Base-by-base conservation (phyloP, 2,329 filamentous ascomycete genomes). In the Dichotomopilus funicola region DNA sequence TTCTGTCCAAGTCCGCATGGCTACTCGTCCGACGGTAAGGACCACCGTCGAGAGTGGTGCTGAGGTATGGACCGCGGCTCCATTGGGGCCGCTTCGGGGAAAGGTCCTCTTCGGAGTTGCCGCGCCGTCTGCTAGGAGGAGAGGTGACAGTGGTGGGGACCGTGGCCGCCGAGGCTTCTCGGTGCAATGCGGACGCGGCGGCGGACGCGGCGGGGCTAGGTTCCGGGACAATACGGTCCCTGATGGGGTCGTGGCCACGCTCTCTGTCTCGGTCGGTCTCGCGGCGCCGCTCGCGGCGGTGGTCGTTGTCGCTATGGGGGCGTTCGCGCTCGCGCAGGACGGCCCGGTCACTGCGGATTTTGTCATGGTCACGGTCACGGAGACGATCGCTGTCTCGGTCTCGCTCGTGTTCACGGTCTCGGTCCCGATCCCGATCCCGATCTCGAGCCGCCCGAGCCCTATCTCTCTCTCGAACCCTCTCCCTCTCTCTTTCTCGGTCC, bases 101-200 rank as follows among this genome's bases (percentile, higher is more conserved):
- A 27, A 51, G 19, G 49, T 56, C 41, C 8, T 71, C 66, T 33
- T 70, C 70, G 19, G 64, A 65, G 4, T 66, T 68, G 5, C 72
- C 51, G n/a, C 53, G 53, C 71, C 43, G 75, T 70, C 0, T 73
- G 74, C 43, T 13, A 8, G 51, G 12, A n/a, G 44, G n/a, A 10
- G 51, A 11, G 34, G 34, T 10, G 34, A 35, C 12, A 9, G 45
- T 13, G 34, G 9, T 37, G n/a, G 8, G n/a, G 45, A 13, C n/a
- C 9, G 11, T n/a, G 40, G n/a, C 13, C 37, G 13, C 4, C 19
- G 13, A 35, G 19, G 33, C 10, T 5, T 70, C 68, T 11, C 64
- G 63, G 7, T 62, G 55, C 10, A 58, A 49, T 41, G 62, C 37
- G 37, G 61, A 47, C 10, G 43, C 42, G 33, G 55, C 55, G 19